phyloP scores from a whole-genome alignment of 345 rosid species.

The Boechera retrofracta region DNA sequence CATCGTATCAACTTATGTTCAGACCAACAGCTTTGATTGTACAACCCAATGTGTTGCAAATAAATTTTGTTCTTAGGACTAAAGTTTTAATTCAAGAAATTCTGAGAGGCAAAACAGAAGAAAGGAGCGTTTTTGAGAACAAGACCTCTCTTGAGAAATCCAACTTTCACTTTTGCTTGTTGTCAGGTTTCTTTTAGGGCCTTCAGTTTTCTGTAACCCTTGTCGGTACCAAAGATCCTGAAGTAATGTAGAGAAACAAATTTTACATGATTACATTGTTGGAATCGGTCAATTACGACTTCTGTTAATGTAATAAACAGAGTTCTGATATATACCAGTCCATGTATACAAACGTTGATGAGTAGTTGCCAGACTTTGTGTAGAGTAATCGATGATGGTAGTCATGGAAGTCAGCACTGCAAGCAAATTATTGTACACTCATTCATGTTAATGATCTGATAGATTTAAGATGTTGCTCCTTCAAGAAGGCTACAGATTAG shows the following conservation, averaged over 20 bases:
- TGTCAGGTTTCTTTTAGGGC: slow-evolving; percentile 60
- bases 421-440: slow-evolving; percentile 1
- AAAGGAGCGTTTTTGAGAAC: slow-evolving; percentile 36
- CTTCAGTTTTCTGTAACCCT: slow-evolving; percentile 88
- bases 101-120: not conserved
- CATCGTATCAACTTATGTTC: not conserved
- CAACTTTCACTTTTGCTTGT: slow-evolving; percentile 47
- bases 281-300: not conserved
- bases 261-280: not conserved
- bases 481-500: not conserved
- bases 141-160: slow-evolving; percentile 37
- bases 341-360: slow-evolving; percentile 94
- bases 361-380: slow-evolving; percentile 96
- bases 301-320: not conserved
- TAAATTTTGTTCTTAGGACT: slow-evolving; percentile 29
- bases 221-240: slow-evolving; percentile 97
- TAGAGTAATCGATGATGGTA: slow-evolving; percentile 95
- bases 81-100: not conserved
- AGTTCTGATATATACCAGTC: slow-evolving; percentile 72
- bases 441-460: not conserved
- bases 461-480: not conserved
- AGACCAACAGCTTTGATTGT: slow-evolving; percentile 25
- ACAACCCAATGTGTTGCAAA: slow-evolving; percentile 17
- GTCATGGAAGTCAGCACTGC: slow-evolving; percentile 98
- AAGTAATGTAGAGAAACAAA: slow-evolving; percentile 8